Evolutionary conservation across 1,284 basidiomycete species (phyloP), one percentile per base, ranked within the genome.

Genomic region (Cystobasidium slooffiae): DNA sequence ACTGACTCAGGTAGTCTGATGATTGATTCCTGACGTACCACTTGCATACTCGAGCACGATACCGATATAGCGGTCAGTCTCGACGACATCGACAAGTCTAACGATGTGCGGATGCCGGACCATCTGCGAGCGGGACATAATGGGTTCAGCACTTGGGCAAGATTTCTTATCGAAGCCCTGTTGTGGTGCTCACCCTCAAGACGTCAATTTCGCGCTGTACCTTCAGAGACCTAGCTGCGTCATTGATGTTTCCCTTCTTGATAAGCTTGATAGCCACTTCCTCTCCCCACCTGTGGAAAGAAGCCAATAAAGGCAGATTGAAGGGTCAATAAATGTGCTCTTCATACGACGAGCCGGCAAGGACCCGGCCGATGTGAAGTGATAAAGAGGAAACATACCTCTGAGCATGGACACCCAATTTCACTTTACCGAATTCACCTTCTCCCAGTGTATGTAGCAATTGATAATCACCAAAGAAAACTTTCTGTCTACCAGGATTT

Each of bases 261-360:
- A 99, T 98, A 77, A 99, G 87, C 85, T 99, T 99, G 82, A 99
- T 94, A 16, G 97, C 97, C n/a, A 97, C 95, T 82, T 99, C 96
- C 82, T 98, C 95, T 39, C 94, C 96, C 89, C 92, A 98, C 77
- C 83, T 78, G 66, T 66, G 31, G 52, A 43, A 5, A 72, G 10
- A 10, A 24, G 41, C 24, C 8, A 53, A 66, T 41, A 44, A 44
- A 49, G 46, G 46, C 14, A 31, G 31, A 31, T 31, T 31, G 31
- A 31, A 31, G 31, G 5, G 31, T 31, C 31, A 31, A 31, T 31
- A 5, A 31, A 31, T 31, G 31, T 31, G 31, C 31, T 2, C 5
- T 31, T 31, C 31, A 31, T 1, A 31, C 5, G 31, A 31, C 31
- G 31, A 31, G 31, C 14, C 18, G 24, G 2, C 14, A 37, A 7